Evolutionary conservation across 2,329 filamentous ascomycete species (phyloP).

Genomic region (Microcera coccophila): DNA sequence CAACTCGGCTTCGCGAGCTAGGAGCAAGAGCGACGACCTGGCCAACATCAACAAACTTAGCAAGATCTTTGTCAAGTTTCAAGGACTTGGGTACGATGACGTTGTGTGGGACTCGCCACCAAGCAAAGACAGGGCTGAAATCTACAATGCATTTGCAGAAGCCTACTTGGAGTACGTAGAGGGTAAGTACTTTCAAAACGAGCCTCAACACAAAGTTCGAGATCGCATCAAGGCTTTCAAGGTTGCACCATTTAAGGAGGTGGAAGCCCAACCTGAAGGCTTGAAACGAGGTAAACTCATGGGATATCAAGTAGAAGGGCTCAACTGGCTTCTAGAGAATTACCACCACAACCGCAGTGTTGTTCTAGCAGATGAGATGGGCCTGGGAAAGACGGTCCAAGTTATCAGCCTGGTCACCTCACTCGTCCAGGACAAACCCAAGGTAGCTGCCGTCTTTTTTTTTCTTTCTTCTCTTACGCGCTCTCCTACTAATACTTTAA

Average conservation of each 20-base stretch:
- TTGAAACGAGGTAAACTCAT: slow-evolving; percentile 79
- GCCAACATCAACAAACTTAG: slow-evolving; percentile 68
- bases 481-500: slow-evolving; percentile 12
- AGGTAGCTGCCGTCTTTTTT: slow-evolving; percentile 33
- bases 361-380: slow-evolving; percentile 97
- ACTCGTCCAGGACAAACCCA: slow-evolving; percentile 61
- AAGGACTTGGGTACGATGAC: slow-evolving; percentile 87
- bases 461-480: not conserved
- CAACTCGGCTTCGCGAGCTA: slow-evolving; percentile 43
- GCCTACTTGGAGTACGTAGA: slow-evolving; percentile 85
- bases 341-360: slow-evolving; percentile 80
- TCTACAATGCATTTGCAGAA: slow-evolving; percentile 74
- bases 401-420: slow-evolving; percentile 78
- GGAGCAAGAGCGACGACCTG: slow-evolving; percentile 66
- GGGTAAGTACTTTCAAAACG: slow-evolving; percentile 64
- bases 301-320: slow-evolving; percentile 86
- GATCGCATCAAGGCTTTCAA: slow-evolving; percentile 67
- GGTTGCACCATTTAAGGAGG: slow-evolving; percentile 61
- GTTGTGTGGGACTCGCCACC: slow-evolving; percentile 86
- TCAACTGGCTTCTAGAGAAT: slow-evolving; percentile 94
- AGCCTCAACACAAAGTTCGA: slow-evolving; percentile 57
- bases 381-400: slow-evolving; percentile 94
- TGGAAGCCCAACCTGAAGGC: slow-evolving; percentile 67
- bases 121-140: slow-evolving; percentile 54
- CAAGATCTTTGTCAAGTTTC: slow-evolving; percentile 81